phyloP scores from a whole-genome alignment of 1,139 yeast species.

The Geotrichum candidum region DNA sequence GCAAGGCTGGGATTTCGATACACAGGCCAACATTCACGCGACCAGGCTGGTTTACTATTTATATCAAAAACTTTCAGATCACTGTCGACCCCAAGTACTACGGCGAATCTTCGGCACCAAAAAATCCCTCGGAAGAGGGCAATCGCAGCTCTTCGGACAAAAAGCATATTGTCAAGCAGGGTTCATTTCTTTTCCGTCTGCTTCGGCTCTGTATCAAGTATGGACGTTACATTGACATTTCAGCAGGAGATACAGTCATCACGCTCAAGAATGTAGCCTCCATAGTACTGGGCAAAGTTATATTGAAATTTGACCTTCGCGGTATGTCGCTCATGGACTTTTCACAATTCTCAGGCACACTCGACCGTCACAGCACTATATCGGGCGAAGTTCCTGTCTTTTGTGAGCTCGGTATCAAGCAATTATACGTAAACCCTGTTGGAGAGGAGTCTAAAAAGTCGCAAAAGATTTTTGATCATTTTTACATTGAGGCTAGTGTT shows the following conservation, averaged over 20 bases:
- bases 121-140: conserved; percentile 7
- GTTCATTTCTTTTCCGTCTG: conserved; percentile 23
- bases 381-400: conserved; percentile 31
- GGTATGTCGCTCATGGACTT: conserved; percentile 17
- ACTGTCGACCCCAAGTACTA: conserved; percentile 26
- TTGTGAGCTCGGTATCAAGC: conserved; percentile 26
- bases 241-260: conserved; percentile 25
- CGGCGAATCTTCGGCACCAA: background rate
- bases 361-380: conserved; percentile 30
- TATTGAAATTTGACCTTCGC: conserved; percentile 29
- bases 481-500: conserved; percentile 33
- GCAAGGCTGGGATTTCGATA: conserved; percentile 33
- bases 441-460: background rate
- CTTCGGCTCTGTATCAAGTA: conserved; percentile 28
- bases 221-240: conserved; percentile 29
- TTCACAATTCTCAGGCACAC: conserved; percentile 33
- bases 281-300: conserved; percentile 28
- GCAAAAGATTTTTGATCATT: conserved; percentile 29
- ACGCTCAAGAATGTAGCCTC: conserved; percentile 27
- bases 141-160: conserved; percentile 19
- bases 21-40: conserved; percentile 40
- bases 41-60: conserved; percentile 37
- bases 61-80: conserved; percentile 30
- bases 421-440: conserved; percentile 28
- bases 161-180: conserved; percentile 22